These are phyloP conservation scores for Actinomortierella ambigua DNA, from an alignment of 371 early-diverging fungal genomes.

Conservation along the genomic window DNA sequence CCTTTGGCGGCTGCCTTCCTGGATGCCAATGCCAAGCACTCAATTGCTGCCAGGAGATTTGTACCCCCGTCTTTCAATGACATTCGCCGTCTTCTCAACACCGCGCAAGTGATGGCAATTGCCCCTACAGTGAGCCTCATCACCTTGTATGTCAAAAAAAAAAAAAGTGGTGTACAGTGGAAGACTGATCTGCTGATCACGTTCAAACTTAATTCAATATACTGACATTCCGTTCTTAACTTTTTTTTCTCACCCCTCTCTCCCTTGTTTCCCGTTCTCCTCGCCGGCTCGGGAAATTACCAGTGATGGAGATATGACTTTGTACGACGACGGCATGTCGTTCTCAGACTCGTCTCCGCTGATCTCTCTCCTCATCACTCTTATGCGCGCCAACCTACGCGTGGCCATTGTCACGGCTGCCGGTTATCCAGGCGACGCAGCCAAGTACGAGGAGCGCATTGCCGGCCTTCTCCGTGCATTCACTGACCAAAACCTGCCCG, in stretches of 20 bases:
- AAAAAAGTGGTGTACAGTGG: background rate
- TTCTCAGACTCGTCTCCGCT: constrained; percentile 70
- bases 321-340: constrained; percentile 84
- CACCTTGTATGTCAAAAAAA: constrained; percentile 60
- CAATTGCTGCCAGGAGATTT: constrained; percentile 71
- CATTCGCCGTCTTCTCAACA: constrained; percentile 78
- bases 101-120: constrained; percentile 72
- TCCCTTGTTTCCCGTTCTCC: background rate
- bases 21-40: constrained; percentile 57
- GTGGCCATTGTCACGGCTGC: constrained; percentile 90
- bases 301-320: constrained; percentile 88
- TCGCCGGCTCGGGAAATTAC: background rate
- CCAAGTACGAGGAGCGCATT: constrained; percentile 72
- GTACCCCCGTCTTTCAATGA: constrained; percentile 90
- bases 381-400: constrained; percentile 61
- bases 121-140: constrained; percentile 58
- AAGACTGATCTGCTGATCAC: background rate
- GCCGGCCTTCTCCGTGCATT: constrained; percentile 73
- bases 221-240: background rate
- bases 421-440: constrained; percentile 73
- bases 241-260: background rate
- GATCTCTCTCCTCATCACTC: constrained; percentile 58
- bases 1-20: constrained; percentile 73
- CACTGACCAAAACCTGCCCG: constrained; percentile 48
- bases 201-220: background rate